phyloP scores from a whole-genome alignment of 2,329 filamentous ascomycete genomes.

The Talaromyces sp. region DNA sequence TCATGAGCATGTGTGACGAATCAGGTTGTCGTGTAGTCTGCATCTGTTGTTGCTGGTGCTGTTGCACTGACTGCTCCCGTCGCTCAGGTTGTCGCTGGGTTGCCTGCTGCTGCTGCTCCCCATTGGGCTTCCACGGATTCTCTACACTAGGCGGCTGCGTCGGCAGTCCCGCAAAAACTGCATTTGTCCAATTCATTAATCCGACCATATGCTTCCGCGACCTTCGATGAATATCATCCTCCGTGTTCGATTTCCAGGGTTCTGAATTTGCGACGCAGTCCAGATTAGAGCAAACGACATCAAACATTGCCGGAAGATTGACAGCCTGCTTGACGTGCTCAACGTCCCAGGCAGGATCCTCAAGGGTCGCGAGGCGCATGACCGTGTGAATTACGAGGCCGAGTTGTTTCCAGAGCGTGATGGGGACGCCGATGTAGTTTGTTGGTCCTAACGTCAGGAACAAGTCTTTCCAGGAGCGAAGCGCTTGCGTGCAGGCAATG shows the following conservation, averaged over 20 bases:
- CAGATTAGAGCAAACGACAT: neutral
- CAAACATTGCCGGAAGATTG: slow-evolving; percentile 2
- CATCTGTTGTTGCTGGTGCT: neutral
- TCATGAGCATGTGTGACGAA: neutral
- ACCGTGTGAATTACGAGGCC: slow-evolving; percentile 5
- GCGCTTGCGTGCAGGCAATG: neutral
- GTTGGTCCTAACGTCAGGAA: neutral
- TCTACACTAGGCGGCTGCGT: neutral
- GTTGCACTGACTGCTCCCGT: neutral
- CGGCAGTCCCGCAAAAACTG: neutral
- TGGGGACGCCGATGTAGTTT: slow-evolving; percentile 7
- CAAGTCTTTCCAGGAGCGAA: slow-evolving; percentile 6
- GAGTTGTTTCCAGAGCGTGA: slow-evolving; percentile 16
- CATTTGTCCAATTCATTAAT: slow-evolving; percentile 5
- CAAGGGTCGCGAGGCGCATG: slow-evolving; percentile 5
- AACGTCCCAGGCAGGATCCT: slow-evolving; percentile 13
- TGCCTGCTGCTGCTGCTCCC: neutral
- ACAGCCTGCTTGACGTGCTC: neutral
- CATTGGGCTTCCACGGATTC: neutral
- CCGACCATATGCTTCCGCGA: slow-evolving; percentile 6
- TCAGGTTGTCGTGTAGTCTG: neutral
- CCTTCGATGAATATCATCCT: slow-evolving; percentile 8
- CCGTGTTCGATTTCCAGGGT: slow-evolving; percentile 4
- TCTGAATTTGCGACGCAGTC: neutral
- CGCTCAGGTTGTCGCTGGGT: neutral